Percentiles rank a stretch among this genome's conserved stretches.
Conservation (phyloP, 177 flowering plant genomes). For the Telopea speciosissima region DNA sequence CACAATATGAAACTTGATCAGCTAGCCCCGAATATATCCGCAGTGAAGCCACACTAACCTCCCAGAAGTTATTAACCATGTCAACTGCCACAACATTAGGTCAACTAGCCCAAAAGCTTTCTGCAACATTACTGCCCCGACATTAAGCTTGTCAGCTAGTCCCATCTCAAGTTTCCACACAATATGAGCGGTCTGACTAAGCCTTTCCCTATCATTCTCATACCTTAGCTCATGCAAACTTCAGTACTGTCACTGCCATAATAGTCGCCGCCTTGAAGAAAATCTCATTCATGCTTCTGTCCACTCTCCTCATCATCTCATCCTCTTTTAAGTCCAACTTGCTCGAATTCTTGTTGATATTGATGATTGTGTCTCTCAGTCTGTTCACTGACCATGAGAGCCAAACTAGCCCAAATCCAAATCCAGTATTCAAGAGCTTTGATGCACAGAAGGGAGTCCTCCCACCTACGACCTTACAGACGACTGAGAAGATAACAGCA, state of each 20-base stretch:
- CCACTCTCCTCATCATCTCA: conserved; percentile 46
- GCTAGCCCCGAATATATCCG: too few relatives aligned
- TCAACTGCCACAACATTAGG: neutral
- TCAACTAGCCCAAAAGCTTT: neutral
- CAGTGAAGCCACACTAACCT: neutral
- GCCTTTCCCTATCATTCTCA: neutral
- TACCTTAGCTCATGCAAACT: conserved; percentile 44
- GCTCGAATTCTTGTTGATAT: conserved; percentile 39
- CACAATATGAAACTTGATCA: too few relatives aligned
- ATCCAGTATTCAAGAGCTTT: conserved; percentile 49
- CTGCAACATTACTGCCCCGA: neutral
- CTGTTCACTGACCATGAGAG: conserved; percentile 72
- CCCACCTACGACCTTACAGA: conserved; percentile 42
- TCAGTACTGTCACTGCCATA: conserved; percentile 52
- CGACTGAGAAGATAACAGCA: conserved; percentile 61
- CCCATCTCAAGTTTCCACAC: neutral
- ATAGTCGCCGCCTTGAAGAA: conserved; percentile 65
- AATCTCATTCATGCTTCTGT: conserved; percentile 50
- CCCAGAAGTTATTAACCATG: neutral
- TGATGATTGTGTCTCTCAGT: conserved; percentile 48
- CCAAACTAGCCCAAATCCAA: conserved; percentile 80
- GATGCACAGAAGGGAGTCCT: conserved; percentile 52
- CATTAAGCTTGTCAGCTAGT: neutral
- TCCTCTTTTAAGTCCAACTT: conserved; percentile 48
- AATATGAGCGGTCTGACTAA: too few relatives aligned